Evolutionary conservation across 139 green algal species (phyloP).

Genomic region (Chlamydomonas incerta): DNA sequence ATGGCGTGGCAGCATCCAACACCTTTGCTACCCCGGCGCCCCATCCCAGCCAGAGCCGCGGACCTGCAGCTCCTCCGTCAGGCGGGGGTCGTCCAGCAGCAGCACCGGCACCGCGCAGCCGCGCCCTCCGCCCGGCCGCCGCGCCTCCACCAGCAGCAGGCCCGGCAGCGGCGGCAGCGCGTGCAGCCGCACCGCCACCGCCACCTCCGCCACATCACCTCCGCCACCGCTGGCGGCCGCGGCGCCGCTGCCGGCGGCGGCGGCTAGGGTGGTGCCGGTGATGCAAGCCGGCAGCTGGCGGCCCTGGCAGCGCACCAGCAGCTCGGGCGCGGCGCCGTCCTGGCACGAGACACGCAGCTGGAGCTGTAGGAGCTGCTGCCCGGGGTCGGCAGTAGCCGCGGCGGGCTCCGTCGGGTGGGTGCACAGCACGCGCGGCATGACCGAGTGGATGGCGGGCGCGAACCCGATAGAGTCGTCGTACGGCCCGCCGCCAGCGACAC

Average conservation of each 20-base stretch:
- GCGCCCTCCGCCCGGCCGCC: not conserved
- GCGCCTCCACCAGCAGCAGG: not conserved
- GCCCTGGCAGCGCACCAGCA: not conserved
- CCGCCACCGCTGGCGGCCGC: not conserved
- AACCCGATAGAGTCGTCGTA: no score
- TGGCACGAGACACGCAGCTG: no score
- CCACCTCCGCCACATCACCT: not conserved
- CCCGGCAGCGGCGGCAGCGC: not conserved
- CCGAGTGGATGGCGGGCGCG: no score
- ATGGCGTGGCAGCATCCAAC: no score
- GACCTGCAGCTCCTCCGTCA: constrained; percentile 5
- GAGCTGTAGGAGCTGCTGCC: no score
- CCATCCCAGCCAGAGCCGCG: not conserved
- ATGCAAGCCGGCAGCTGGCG: not conserved
- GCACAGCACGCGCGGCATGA: no score
- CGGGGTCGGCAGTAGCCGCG: no score
- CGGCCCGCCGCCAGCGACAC: no score
- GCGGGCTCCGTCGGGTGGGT: no score
- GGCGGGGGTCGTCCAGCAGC: constrained; percentile 7
- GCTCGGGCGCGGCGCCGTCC: no score
- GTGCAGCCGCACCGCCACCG: not conserved
- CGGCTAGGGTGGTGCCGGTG: not conserved
- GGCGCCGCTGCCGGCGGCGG: no score
- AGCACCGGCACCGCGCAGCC: not conserved
- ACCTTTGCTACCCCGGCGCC: no score